Evolutionary conservation across 805 yeast species (phyloP).

Genomic region (Huiozyma naganishii): DNA sequence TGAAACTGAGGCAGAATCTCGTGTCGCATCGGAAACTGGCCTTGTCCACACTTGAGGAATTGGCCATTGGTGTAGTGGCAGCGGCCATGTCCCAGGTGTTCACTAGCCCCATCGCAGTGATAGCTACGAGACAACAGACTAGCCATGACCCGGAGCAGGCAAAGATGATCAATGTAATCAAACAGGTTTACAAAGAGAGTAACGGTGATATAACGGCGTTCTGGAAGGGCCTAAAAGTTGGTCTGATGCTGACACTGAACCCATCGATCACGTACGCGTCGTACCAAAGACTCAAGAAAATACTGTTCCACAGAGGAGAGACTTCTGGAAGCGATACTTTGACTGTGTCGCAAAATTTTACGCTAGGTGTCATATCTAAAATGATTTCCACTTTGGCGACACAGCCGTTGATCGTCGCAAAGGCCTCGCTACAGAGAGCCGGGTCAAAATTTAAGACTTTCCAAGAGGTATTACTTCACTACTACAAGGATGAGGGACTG

Average conservation of each 20-base stretch:
- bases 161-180: slow-evolving; percentile 25
- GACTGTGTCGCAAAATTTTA: slow-evolving; percentile 53
- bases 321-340: slow-evolving; percentile 24
- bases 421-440: slow-evolving; percentile 60
- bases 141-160: slow-evolving; percentile 27
- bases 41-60: slow-evolving; percentile 50
- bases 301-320: slow-evolving; percentile 30
- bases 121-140: slow-evolving; percentile 59
- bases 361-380: slow-evolving; percentile 71
- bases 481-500: slow-evolving; percentile 55
- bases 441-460: slow-evolving; percentile 43
- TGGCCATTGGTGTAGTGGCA: slow-evolving; percentile 65
- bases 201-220: slow-evolving; percentile 57
- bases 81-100: slow-evolving; percentile 74
- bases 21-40: slow-evolving; percentile 4
- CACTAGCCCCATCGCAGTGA: slow-evolving; percentile 71
- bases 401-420: slow-evolving; percentile 77
- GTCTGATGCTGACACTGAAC: slow-evolving; percentile 64
- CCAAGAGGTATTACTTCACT: slow-evolving; percentile 49
- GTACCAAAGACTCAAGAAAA: slow-evolving; percentile 52
- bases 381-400: slow-evolving; percentile 70
- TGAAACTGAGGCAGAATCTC: neutral
- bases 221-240: slow-evolving; percentile 79
- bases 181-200: slow-evolving; percentile 40
- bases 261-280: slow-evolving; percentile 84